Base-by-base conservation (phyloP, 2,329 filamentous ascomycete genomes). In the Seiridium unicorne region DNA sequence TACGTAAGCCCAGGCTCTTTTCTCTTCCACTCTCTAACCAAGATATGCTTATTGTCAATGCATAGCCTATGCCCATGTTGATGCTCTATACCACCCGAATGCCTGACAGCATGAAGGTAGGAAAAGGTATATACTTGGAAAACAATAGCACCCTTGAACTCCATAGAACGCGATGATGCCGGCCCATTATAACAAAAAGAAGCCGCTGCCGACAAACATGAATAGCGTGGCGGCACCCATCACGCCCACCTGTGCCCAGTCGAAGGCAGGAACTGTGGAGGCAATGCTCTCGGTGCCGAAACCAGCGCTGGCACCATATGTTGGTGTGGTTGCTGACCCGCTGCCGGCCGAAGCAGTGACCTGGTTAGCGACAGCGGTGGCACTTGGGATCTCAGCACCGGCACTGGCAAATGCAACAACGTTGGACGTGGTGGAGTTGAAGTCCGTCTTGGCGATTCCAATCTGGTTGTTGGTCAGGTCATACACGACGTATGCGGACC, bases 401-500 rank as follows among this genome's bases (percentile, higher is more conserved):
- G 75, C 71, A 69, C 78, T 84, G 18, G 77, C 63, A 64, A 85
- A 85, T 2, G 81, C 68, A 1, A 84, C 76, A 36, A 85, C 72
- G 59, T 84, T 80, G 46, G 76, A 78, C 6, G 71, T 65, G 1
- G 81, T 83, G 1, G 81, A 74, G 68, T 84, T 85, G 70, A 86
- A 85, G 61, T 84, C 76, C 9, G 84, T 85, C 13, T 77, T 74
- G 3, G 84, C 84, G 26, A 87, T 71, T 18, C 69, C 83, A 59
- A 87, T 76, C 66, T 86, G 74, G 68, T 85, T 82, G 70, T 86
- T 86, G 55, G 80, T 76, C 26, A 86, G 72, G 63, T 87, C 84
- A 63, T 85, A 87, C 6, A 86, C 83, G 5, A 86, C 81, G 62
- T 86, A 87, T 1, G 84, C 84, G 1, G 83, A 86, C 58, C 84